Evolutionary conservation across 202 grass and related monocot genomes (phyloP), one percentile per base, ranked within the genome.

Genomic region (Saccharum hybrid): DNA sequence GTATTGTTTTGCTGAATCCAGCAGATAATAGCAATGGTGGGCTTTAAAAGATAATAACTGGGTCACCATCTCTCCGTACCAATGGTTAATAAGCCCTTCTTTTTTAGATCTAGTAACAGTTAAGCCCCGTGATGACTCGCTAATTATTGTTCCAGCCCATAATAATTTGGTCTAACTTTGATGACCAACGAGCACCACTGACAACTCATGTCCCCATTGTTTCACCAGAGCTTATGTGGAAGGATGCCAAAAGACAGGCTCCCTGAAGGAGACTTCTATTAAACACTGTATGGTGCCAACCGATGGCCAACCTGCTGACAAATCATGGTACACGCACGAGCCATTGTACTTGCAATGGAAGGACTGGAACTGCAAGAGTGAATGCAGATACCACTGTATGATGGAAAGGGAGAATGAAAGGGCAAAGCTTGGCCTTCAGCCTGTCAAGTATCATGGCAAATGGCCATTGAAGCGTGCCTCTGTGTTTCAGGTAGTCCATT

Each of bases 281-380:
- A 92, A 90, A 6, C 91, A 94, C 45, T 99, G 91, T 48, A n/a
- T 84, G 2, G 76, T 83, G 48, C 91, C 90, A 10, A 74, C 86
- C 5, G 84, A 91, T 6, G 80, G 71, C 54, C 83, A 88, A 60
- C 86, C 86, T 12, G 78, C 52, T 6, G 76, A 85, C 66, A 88
- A 90, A 19, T 83, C 89, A 34, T 99, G 91, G 93, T 99, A 92
- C 68, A 85, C 90, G 62, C 91, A 99, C 15, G 93, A 96, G 19
- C 93, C 93, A 3, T 10, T 99, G 3, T 96, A 96, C 72, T 45
- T 96, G 80, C 87, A 91, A 39, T 99, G 96, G 96, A 94, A 96
- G 82, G 93, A 99, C 42, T 99, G 93, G 93, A 96, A 92, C 79
- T 99, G 91, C 89, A 94, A 90, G 56, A 94, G 89, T 10, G 93